A percentile compares a stretch with the other conserved stretches of the same genome.
These are phyloP conservation scores for Podospora didyma DNA, from an alignment of 495 filamentous ascomycete species.

Conservation along the genomic window DNA sequence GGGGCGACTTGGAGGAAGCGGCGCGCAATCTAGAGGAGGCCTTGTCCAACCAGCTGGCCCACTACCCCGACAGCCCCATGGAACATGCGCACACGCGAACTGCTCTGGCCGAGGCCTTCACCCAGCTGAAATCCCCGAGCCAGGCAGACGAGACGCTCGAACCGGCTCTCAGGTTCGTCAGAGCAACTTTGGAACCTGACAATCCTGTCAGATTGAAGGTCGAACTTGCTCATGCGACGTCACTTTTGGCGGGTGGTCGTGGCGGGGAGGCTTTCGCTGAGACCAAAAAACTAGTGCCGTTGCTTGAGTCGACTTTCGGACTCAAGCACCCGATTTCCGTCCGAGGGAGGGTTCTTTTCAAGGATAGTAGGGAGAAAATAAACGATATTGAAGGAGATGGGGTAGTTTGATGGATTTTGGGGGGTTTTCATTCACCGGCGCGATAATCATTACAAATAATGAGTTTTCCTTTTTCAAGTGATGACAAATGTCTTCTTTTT, in stretches of 20 bases:
- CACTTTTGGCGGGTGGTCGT: background rate
- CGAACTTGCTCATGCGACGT: background rate
- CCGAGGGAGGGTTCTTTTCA: background rate
- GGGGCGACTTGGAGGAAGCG: background rate
- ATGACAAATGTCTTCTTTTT: no score
- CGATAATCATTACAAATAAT: no score
- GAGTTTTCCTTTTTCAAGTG: no score
- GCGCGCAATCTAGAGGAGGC: background rate
- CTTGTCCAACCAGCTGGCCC: background rate
- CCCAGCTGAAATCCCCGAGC: background rate
- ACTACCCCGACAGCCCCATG: background rate
- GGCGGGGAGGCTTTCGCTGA: background rate
- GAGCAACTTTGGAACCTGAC: background rate
- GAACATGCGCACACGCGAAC: background rate
- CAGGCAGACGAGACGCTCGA: background rate
- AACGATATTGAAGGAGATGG: background rate
- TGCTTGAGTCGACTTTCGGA: background rate
- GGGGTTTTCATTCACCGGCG: no score
- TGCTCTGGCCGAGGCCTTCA: slow-evolving; percentile 1
- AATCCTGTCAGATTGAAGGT: slow-evolving; percentile 5
- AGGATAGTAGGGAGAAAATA: background rate
- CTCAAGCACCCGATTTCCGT: background rate
- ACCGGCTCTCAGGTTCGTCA: background rate
- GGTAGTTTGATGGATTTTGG: no score
- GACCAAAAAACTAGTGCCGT: background rate